A percentile compares a stretch with the other conserved stretches of the same genome.
Conservation (phyloP, 805 yeast species). For the Nakazawaea molendinolei region DNA sequence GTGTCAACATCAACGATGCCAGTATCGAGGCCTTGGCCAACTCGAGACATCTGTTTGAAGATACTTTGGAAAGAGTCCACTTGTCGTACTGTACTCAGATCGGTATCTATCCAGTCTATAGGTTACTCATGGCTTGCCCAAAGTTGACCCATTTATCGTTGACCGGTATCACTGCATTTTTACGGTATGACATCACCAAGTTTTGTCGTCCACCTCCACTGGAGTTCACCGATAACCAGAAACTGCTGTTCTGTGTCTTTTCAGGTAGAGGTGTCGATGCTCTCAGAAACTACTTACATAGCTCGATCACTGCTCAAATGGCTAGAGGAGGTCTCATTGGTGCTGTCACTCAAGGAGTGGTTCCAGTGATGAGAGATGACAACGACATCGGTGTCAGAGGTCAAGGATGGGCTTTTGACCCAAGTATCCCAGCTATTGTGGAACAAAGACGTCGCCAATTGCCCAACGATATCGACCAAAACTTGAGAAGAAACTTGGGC, state of each 20-base stretch:
- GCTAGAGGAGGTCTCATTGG: slow-evolving; percentile 6
- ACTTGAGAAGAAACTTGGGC: too few species aligned
- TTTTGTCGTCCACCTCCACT: slow-evolving; percentile 91
- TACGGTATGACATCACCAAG: slow-evolving; percentile 75
- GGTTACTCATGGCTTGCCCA: slow-evolving; percentile 73
- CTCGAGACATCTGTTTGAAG: slow-evolving; percentile 59
- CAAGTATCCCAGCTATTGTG: too few species aligned
- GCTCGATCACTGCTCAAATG: slow-evolving; percentile 14
- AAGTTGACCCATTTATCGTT: slow-evolving; percentile 82
- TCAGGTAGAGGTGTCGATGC: slow-evolving; percentile 83
- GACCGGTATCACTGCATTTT: slow-evolving; percentile 88
- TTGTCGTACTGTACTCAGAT: slow-evolving; percentile 83
- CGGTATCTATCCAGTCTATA: slow-evolving; percentile 70
- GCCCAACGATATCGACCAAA: too few species aligned
- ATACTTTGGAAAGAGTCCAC: slow-evolving; percentile 87
- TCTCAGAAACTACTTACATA: slow-evolving; percentile 62
- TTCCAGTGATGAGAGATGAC: slow-evolving; percentile 8
- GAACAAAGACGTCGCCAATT: too few species aligned
- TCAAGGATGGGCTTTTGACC: not conserved
- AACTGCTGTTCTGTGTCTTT: slow-evolving; percentile 83
- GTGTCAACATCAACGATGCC: slow-evolving; percentile 78
- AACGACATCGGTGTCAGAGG: slow-evolving; percentile 5
- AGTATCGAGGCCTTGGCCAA: slow-evolving; percentile 68
- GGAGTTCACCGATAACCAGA: slow-evolving; percentile 84
- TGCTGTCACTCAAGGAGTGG: not conserved